A percentile compares a stretch with the other conserved stretches of the same genome.
phyloP scores from a whole-genome alignment of 1,284 basidiomycete genomes.

The Sparassis latifolia region DNA sequence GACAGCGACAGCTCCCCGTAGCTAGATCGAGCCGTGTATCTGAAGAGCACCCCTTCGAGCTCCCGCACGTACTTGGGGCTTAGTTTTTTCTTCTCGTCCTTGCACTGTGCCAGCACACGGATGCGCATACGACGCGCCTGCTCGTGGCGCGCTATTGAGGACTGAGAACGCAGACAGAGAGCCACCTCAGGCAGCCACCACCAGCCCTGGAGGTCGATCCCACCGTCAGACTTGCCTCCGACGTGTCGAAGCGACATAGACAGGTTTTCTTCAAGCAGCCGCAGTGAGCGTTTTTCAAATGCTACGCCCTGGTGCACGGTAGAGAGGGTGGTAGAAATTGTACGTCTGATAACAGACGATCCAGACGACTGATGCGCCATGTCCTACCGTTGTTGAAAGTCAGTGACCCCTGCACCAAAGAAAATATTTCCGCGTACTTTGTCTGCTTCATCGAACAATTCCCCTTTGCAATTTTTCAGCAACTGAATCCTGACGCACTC shows the following conservation, averaged over 20 bases:
- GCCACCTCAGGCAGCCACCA: conserved; percentile 68
- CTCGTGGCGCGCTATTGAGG: background rate
- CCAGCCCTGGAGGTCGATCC: conserved; percentile 87
- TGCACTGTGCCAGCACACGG: conserved; percentile 85
- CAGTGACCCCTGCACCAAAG: background rate
- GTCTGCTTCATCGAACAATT: background rate
- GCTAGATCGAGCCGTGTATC: conserved; percentile 21
- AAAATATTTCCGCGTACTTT: background rate
- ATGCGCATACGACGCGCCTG: conserved; percentile 33
- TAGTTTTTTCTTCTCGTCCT: conserved; percentile 77
- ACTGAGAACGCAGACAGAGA: background rate
- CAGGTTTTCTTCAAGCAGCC: conserved; percentile 54
- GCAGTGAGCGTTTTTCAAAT: conserved; percentile 70
- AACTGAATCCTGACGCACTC: background rate
- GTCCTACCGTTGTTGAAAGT: background rate
- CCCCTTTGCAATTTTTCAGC: background rate
- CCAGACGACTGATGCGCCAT: background rate
- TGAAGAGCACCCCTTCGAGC: conserved; percentile 76
- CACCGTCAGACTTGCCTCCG: conserved; percentile 80
- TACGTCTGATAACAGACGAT: background rate
- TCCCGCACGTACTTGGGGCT: conserved; percentile 80
- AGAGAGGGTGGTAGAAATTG: conserved; percentile 20
- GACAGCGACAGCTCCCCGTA: background rate
- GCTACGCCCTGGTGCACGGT: conserved; percentile 58
- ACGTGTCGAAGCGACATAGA: conserved; percentile 77